A percentile compares a stretch with the other conserved stretches of the same genome.
phyloP scores from a whole-genome alignment of 352 stramenopile genomes.

The Globisporangium takayamanum region DNA sequence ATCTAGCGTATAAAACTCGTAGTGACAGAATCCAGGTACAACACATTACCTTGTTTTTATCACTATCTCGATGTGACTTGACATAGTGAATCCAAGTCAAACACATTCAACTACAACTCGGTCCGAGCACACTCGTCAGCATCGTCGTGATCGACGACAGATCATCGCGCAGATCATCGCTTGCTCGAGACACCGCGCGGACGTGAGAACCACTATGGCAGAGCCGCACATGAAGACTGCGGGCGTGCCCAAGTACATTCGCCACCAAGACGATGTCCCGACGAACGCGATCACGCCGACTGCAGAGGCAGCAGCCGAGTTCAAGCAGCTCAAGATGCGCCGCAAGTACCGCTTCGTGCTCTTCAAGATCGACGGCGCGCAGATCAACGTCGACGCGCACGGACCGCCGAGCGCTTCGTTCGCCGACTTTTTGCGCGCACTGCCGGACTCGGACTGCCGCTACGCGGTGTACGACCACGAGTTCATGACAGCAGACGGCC shows the following conservation, averaged over 20 bases:
- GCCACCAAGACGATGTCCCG: conserved; percentile 66
- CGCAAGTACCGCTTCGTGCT: conserved; percentile 82
- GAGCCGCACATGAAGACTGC: conserved; percentile 86
- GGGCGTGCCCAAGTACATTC: conserved; percentile 66
- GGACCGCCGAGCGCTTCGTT: conserved; percentile 47
- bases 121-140: neutral
- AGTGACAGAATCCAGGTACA: no score
- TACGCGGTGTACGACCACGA: conserved; percentile 88
- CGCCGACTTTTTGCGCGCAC: conserved; percentile 38
- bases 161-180: neutral
- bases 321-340: conserved; percentile 87
- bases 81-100: no score
- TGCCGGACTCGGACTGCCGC: conserved; percentile 79
- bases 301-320: conserved; percentile 49
- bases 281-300: conserved; percentile 67
- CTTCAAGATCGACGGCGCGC: conserved; percentile 72
- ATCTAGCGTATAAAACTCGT: neutral
- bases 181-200: neutral
- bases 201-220: conserved; percentile 28
- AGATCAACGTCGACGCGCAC: conserved; percentile 56
- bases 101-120: neutral
- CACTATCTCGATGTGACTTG: no score
- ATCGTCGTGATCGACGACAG: neutral
- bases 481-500: conserved; percentile 61
- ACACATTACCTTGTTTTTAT: no score